Conservation (phyloP, 2,329 filamentous ascomycete species). For the Penicillium sp. region DNA sequence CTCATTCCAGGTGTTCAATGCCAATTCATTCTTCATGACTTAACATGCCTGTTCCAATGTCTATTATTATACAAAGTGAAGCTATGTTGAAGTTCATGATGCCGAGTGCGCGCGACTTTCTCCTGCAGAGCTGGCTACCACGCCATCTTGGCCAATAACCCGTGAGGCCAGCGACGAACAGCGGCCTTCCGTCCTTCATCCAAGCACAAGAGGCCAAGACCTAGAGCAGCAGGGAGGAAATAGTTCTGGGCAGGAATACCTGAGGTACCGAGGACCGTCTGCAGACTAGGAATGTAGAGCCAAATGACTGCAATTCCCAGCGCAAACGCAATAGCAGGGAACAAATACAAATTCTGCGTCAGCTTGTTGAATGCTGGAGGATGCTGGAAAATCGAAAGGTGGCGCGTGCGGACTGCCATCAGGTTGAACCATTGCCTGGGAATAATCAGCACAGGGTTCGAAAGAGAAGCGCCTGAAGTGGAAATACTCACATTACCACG, state of each 20-base stretch:
- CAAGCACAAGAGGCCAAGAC: constrained; percentile 60
- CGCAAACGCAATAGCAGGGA: constrained; percentile 69
- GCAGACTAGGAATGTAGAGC: constrained; percentile 66
- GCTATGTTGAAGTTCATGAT: too few species aligned
- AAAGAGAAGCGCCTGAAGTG: neutral
- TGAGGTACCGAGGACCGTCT: constrained; percentile 60
- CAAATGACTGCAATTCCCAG: constrained; percentile 69
- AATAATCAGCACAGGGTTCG: constrained; percentile 11
- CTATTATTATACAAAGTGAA: too few species aligned
- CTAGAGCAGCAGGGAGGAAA: constrained; percentile 74
- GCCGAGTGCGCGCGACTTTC: too few species aligned
- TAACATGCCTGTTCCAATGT: too few species aligned
- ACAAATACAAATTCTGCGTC: constrained; percentile 67
- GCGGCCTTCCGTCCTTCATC: constrained; percentile 67
- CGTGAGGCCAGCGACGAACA: constrained; percentile 60
- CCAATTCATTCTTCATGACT: too few species aligned
- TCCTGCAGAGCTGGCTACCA: too few species aligned
- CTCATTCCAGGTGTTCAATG: too few species aligned
- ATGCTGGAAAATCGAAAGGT: constrained; percentile 69
- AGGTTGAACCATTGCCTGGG: constrained; percentile 70
- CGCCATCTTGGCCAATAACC: constrained; percentile 59
- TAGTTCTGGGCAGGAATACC: constrained; percentile 69
- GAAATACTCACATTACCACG: constrained; percentile 70
- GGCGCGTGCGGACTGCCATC: constrained; percentile 65
- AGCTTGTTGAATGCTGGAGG: constrained; percentile 64